Percentiles rank a stretch among this genome's conserved stretches.
phyloP scores from a whole-genome alignment of 164 flowering plant genomes.

The Berberis thunbergii region DNA sequence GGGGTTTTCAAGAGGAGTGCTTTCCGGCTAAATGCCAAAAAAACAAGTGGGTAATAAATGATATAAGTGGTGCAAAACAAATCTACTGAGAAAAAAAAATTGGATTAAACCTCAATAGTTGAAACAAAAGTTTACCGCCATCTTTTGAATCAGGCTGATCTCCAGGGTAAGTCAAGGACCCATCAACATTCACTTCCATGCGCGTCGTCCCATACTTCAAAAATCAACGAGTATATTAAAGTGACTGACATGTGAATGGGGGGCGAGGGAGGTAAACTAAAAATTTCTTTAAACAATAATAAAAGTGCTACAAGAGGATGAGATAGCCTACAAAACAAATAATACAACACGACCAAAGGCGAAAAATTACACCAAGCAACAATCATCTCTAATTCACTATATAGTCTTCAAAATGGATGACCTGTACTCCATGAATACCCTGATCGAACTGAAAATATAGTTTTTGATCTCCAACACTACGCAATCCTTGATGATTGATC shows the following conservation, averaged over 20 bases:
- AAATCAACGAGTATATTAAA: conserved; percentile 4
- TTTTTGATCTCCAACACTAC: too few species aligned
- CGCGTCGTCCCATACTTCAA: conserved; percentile 75
- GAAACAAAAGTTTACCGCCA: conserved; percentile 26
- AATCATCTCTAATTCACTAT: not conserved
- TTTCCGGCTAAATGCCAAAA: conserved; percentile 38
- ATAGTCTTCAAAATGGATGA: too few species aligned
- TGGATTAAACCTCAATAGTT: not conserved
- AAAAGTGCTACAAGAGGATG: not conserved
- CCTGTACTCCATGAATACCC: too few species aligned
- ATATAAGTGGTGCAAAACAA: not conserved
- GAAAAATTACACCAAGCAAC: not conserved
- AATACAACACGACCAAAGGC: not conserved
- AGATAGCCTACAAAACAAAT: not conserved
- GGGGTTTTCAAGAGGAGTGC: conserved; percentile 72
- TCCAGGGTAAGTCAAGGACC: conserved; percentile 61
- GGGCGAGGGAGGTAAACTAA: not conserved
- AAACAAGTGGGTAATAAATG: not conserved
- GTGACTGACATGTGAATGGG: not conserved
- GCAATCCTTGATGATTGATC: too few species aligned
- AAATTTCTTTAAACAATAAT: too few species aligned
- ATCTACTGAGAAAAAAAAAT: not conserved
- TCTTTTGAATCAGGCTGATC: conserved; percentile 36
- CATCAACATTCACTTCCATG: conserved; percentile 76
- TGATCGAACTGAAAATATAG: too few species aligned